phyloP scores from a whole-genome alignment of 2,329 filamentous ascomycete genomes.

The Domatiomyces catenatus region DNA sequence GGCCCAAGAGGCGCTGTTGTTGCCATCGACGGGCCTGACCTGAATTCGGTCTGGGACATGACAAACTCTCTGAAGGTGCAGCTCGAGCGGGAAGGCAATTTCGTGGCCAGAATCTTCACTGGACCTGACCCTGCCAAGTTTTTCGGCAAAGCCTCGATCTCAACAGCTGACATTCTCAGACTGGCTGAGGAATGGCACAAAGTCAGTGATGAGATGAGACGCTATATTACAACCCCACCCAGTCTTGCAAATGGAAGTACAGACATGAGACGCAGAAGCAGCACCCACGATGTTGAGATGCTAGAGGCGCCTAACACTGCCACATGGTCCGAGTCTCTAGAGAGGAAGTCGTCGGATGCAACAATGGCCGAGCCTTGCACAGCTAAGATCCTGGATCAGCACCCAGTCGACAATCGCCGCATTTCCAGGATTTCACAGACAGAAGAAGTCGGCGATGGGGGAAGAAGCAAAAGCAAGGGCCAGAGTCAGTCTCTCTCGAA shows the following conservation, averaged over 20 bases:
- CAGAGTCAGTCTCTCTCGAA: conserved; percentile 5
- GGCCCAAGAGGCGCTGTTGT: conserved; percentile 60
- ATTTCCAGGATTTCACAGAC: background rate
- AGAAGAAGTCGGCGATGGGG: conserved; percentile 7
- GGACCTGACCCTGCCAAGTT: conserved; percentile 24
- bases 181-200: conserved; percentile 60
- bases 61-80: conserved; percentile 45
- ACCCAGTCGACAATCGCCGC: background rate
- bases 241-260: conserved; percentile 1
- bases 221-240: conserved; percentile 34
- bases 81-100: conserved; percentile 38
- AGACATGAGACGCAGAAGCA: background rate
- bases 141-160: conserved; percentile 23
- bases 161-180: conserved; percentile 44
- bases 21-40: conserved; percentile 61
- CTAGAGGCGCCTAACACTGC: background rate
- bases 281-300: background rate
- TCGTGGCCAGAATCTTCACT: conserved; percentile 34
- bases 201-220: conserved; percentile 55
- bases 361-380: background rate
- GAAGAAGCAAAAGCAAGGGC: conserved; percentile 2
- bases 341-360: background rate
- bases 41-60: conserved; percentile 48
- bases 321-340: background rate
- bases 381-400: background rate